Evolutionary conservation across 805 yeast genomes (phyloP).

Genomic region (Isabelozyma heimii): DNA sequence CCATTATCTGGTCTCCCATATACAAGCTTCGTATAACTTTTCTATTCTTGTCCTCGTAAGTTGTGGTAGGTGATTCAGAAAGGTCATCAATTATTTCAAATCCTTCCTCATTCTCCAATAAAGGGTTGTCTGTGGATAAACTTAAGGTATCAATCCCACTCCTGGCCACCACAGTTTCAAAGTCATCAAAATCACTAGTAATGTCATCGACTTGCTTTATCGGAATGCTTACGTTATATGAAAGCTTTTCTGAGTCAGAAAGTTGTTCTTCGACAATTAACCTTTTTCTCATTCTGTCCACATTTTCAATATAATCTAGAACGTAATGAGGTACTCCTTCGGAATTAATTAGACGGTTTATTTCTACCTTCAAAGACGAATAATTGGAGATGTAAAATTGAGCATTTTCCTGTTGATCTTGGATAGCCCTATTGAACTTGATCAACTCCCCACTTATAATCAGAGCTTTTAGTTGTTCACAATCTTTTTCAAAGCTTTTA

Average conservation of each 20-base stretch:
- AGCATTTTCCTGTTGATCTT: constrained; percentile 64
- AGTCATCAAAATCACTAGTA: constrained; percentile 14
- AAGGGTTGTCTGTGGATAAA: constrained; percentile 12
- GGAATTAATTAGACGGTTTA: constrained; percentile 29
- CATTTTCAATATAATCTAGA: constrained; percentile 69
- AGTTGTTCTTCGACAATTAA: constrained; percentile 53
- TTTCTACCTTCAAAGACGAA: constrained; percentile 44
- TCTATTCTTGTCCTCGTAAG: constrained; percentile 66
- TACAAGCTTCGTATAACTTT: constrained; percentile 67
- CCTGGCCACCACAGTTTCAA: constrained; percentile 13
- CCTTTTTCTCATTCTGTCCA: constrained; percentile 63
- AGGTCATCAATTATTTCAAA: constrained; percentile 47
- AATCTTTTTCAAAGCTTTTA: constrained; percentile 34
- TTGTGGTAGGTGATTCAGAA: constrained; percentile 12
- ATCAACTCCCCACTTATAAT: constrained; percentile 46
- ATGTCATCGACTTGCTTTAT: constrained; percentile 12
- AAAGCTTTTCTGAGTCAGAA: constrained; percentile 41
- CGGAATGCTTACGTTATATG: constrained; percentile 42
- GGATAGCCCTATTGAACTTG: constrained; percentile 51
- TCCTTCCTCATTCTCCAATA: constrained; percentile 19
- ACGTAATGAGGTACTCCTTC: constrained; percentile 34
- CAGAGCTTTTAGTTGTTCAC: constrained; percentile 26
- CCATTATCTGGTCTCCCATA: constrained; percentile 68
- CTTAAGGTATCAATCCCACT: constrained; percentile 26
- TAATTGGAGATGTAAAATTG: constrained; percentile 48